Base-by-base conservation (phyloP, 2,329 filamentous ascomycete genomes). In the Sarocladium strictum region DNA sequence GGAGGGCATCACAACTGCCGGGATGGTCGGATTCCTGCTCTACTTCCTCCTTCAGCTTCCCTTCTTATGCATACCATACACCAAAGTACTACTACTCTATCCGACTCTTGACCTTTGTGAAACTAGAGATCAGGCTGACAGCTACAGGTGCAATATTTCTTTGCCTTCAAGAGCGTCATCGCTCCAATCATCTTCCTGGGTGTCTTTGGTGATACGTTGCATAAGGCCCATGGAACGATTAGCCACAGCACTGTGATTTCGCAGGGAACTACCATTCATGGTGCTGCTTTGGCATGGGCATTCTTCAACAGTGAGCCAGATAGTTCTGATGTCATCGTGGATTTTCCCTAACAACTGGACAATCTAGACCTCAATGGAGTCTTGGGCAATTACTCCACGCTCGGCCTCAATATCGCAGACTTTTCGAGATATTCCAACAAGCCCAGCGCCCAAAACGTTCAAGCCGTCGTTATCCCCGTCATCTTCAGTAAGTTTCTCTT, bases 181-280 rank as follows among this genome's bases (percentile, higher is more conserved):
- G 60, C 58, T 11, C 54, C 57, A 2, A 60, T 37, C 3, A 54
- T 45, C 11, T 32, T 53, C 57, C 65, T 70, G 59, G 76, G 69
- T 45, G 60, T 76, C 12, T 69, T 78, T 60, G 80, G 81, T 77
- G 76, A 0, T 78, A 79, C 9, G 74, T 75, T 14, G 72, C 77
- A 27, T 65, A 63, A 33, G 65, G 64, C 45, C 59, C 61, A 32
- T 26, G 41, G 41, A 45, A 45, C 41, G 23, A 45, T 45, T 45
- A 45, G 41, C 41, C 41, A 45, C 41, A 45, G 41, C 41, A 45
- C 41, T 45, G 41, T 45, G 19, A 45, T 45, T 45, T 45, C 41
- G 41, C 17, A 45, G 41, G 41, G 41, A 45, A 45, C 41, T 26
- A 45, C 41, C 41, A 14, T 45, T 45, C 41, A 45, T 26, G 41